phyloP scores from a whole-genome alignment of 176 grass and related monocot genomes.

The Secale cereale region DNA sequence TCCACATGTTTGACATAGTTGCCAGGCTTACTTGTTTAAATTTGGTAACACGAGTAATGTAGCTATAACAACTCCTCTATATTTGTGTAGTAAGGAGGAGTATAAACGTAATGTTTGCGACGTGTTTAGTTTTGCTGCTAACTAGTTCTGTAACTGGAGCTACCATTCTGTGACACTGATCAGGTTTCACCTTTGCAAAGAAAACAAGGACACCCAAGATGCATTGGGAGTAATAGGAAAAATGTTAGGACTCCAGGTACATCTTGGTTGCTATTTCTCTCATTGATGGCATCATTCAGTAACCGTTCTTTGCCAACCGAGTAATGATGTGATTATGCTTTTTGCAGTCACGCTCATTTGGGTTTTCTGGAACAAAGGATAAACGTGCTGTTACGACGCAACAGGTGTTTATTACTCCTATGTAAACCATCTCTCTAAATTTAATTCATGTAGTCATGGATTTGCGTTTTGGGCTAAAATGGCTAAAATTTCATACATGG shows the following conservation, averaged over 20 bases:
- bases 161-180: constrained; percentile 11
- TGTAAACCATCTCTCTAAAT: neutral
- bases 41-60: neutral
- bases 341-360: constrained; percentile 78
- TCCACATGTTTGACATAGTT: neutral
- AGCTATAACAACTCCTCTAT: neutral
- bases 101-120: neutral
- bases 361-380: constrained; percentile 98
- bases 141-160: constrained; percentile 12
- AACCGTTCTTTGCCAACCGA: constrained; percentile 14
- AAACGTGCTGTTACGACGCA: constrained; percentile 85
- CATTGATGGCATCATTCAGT: constrained; percentile 16
- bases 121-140: neutral
- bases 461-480: neutral
- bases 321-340: constrained; percentile 28
- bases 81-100: neutral
- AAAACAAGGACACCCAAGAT: constrained; percentile 97
- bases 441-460: neutral
- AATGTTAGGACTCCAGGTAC: constrained; percentile 93
- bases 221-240: constrained; percentile 88
- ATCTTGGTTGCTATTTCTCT: neutral
- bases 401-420: constrained; percentile 46
- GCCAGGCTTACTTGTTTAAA: neutral
- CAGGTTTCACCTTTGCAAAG: constrained; percentile 96
- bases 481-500: neutral